A percentile compares a stretch with the other conserved stretches of the same genome.
Evolutionary conservation across 257 asterid genomes (phyloP).

Genomic region (Fraxinus excelsior): DNA sequence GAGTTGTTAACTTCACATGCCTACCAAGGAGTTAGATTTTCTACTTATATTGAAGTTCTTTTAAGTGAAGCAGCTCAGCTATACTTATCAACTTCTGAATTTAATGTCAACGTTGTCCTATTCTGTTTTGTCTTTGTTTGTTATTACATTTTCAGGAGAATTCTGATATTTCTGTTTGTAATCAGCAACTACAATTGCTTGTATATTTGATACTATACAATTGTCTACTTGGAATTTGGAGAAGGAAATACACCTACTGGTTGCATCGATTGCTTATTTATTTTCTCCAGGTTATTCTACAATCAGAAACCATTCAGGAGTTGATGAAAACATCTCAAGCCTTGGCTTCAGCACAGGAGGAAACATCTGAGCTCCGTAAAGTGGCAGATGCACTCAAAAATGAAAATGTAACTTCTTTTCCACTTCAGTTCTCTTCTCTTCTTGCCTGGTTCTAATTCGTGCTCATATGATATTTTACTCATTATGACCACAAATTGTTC

Average conservation of each 20-base stretch:
- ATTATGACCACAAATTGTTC: neutral
- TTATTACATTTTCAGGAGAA: neutral
- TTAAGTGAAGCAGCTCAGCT: neutral
- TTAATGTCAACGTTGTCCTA: neutral
- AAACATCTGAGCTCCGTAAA: slow-evolving; percentile 74
- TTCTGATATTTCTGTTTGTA: neutral
- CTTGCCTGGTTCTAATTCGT: neutral
- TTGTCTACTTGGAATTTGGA: neutral
- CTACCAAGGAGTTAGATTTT: neutral
- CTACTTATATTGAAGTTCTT: neutral
- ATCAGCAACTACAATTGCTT: no score
- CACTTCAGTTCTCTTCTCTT: neutral
- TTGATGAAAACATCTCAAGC: slow-evolving; percentile 85
- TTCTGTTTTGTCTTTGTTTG: neutral
- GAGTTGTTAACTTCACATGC: neutral
- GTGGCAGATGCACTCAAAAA: slow-evolving; percentile 51
- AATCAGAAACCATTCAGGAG: slow-evolving; percentile 94
- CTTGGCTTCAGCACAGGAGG: slow-evolving; percentile 65
- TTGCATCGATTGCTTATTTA: slow-evolving; percentile 5
- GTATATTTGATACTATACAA: neutral
- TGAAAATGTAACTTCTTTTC: slow-evolving; percentile 41
- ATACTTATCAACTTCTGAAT: neutral
- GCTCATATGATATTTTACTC: neutral
- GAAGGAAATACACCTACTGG: neutral
- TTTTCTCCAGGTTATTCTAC: slow-evolving; percentile 63